Percentiles rank a stretch among this genome's conserved stretches.
Evolutionary conservation across 805 yeast species (phyloP).

Genomic region (Saturnispora saitoi): DNA sequence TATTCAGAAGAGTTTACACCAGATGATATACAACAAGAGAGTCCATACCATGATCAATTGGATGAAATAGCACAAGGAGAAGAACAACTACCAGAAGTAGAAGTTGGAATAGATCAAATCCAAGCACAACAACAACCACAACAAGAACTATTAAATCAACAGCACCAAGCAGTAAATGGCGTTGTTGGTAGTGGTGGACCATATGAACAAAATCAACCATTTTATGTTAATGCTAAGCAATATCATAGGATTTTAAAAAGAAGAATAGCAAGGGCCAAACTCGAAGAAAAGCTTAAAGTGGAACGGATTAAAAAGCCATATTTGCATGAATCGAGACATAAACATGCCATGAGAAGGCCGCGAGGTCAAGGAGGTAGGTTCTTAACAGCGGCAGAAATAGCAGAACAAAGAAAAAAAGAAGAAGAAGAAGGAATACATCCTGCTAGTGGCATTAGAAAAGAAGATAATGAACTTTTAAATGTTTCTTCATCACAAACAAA

Average conservation of each 20-base stretch:
- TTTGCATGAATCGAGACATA: constrained; percentile 92
- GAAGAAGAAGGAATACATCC: neutral
- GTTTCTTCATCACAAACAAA: neutral
- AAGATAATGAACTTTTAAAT: neutral
- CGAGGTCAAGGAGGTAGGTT: constrained; percentile 99
- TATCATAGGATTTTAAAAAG: constrained; percentile 91
- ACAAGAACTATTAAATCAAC: constrained; percentile 25
- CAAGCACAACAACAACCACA: constrained; percentile 5
- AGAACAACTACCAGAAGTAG: neutral
- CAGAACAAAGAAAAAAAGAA: constrained; percentile 31
- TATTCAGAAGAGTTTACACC: constrained; percentile 3
- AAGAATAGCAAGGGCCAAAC: constrained; percentile 84
- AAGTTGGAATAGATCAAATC: neutral
- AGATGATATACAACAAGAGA: constrained; percentile 2
- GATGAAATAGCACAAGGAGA: neutral
- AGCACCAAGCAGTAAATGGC: constrained; percentile 43
- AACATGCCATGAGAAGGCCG: constrained; percentile 98
- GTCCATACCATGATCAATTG: neutral
- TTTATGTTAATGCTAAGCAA: constrained; percentile 96
- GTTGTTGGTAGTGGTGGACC: neutral
- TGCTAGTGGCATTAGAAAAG: neutral
- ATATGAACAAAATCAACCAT: constrained; percentile 66
- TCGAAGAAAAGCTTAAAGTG: constrained; percentile 80
- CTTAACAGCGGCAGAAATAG: constrained; percentile 87
- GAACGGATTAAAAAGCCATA: constrained; percentile 91